Percentiles rank a stretch among this genome's conserved stretches.
Conservation (phyloP, 2,329 filamentous ascomycete genomes). For the Epichloe bromicola region DNA sequence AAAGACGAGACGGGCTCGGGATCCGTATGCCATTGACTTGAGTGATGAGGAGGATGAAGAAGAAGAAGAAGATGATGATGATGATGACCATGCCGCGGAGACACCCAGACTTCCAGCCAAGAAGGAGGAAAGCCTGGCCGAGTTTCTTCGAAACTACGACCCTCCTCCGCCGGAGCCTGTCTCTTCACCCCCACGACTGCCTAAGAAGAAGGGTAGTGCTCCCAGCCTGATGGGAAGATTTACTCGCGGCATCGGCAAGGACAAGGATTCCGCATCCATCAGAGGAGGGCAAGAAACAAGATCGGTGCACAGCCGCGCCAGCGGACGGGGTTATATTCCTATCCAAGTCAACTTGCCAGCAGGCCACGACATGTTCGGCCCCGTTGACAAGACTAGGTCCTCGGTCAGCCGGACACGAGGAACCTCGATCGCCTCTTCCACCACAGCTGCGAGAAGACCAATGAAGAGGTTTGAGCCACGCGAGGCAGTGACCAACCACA, state of each 20-base stretch:
- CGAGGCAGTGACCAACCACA: constrained; percentile 35
- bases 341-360: constrained; percentile 38
- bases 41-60: constrained; percentile 45
- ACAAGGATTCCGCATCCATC: constrained; percentile 16
- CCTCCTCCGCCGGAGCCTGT: constrained; percentile 48
- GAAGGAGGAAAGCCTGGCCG: constrained; percentile 56
- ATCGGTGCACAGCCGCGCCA: constrained; percentile 26
- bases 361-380: constrained; percentile 29
- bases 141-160: constrained; percentile 58
- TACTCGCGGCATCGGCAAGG: constrained; percentile 18
- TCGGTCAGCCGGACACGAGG: constrained; percentile 9
- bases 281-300: constrained; percentile 10
- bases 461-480: constrained; percentile 48
- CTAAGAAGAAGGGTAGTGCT: constrained; percentile 53
- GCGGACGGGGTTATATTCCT: constrained; percentile 33
- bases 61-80: constrained; percentile 35
- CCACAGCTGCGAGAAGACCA: constrained; percentile 26
- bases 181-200: constrained; percentile 18
- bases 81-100: constrained; percentile 34
- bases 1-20: constrained; percentile 65
- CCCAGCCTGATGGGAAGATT: constrained; percentile 50
- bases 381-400: constrained; percentile 11
- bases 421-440: constrained; percentile 15
- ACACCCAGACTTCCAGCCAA: constrained; percentile 25
- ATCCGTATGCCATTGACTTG: constrained; percentile 87